phyloP scores from a whole-genome alignment of 352 stramenopile genomes.

The Nothophytophthora sp. region DNA sequence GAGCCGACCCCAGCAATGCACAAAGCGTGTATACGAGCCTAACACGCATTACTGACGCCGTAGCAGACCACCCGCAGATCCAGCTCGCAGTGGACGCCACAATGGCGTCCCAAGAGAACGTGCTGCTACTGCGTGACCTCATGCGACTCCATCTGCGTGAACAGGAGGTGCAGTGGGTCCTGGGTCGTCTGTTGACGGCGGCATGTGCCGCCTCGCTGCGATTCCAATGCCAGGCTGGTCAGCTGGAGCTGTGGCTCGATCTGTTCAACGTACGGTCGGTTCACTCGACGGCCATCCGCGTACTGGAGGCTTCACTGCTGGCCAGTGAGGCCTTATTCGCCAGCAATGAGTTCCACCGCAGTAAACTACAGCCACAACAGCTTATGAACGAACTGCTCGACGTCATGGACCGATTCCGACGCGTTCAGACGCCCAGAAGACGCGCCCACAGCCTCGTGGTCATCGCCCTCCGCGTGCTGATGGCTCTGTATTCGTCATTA shows the following conservation, averaged over 20 bases:
- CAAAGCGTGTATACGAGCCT: conserved; percentile 36
- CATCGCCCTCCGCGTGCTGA: conserved; percentile 13
- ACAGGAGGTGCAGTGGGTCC: conserved; percentile 45
- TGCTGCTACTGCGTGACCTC: conserved; percentile 22
- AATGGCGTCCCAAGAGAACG: conserved; percentile 10
- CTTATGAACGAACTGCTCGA: conserved; percentile 25
- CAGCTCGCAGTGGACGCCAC: conserved; percentile 10
- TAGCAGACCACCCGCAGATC: conserved; percentile 16
- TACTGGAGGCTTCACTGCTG: conserved; percentile 33
- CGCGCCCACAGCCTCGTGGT: conserved; percentile 17
- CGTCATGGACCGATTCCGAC: conserved; percentile 21
- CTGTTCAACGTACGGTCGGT: conserved; percentile 28
- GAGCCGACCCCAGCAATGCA: conserved; percentile 4
- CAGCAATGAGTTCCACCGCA: conserved; percentile 35
- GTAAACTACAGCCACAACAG: conserved; percentile 3
- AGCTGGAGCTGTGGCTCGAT: conserved; percentile 30
- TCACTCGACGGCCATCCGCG: conserved; percentile 31
- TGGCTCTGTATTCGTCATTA: conserved; percentile 15
- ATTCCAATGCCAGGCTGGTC: conserved; percentile 43
- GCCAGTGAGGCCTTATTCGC: conserved; percentile 29
- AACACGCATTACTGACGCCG: conserved; percentile 13
- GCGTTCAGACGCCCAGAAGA: conserved; percentile 15
- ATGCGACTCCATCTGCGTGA: conserved; percentile 19
- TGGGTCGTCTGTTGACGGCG: conserved; percentile 25
- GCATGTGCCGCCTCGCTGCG: conserved; percentile 22